Evolutionary conservation across 1,284 basidiomycete species (phyloP).

Genomic region (Tremellales sp.): DNA sequence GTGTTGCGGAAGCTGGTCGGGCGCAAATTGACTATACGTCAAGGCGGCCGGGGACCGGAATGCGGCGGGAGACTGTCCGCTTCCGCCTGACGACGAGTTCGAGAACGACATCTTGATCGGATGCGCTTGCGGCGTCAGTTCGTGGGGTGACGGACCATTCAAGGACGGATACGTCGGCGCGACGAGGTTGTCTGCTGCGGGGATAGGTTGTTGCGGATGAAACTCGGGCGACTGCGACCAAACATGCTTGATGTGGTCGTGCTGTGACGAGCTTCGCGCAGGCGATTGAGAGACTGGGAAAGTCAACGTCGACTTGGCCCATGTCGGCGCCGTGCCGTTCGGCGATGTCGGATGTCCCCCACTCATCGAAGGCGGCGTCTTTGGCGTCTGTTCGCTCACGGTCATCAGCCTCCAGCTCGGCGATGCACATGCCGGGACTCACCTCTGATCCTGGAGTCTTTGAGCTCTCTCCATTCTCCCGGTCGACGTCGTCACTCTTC

Average conservation of each 20-base stretch:
- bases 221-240: constrained; percentile 27
- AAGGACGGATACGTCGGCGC: constrained; percentile 42
- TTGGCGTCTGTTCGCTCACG: constrained; percentile 20
- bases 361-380: constrained; percentile 27
- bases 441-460: constrained; percentile 22
- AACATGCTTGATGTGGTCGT: constrained; percentile 39
- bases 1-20: too few relatives aligned
- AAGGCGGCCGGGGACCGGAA: too few relatives aligned
- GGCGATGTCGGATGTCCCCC: constrained; percentile 20
- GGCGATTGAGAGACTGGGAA: constrained; percentile 25
- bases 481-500: constrained; percentile 6
- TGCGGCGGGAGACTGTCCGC: too few relatives aligned
- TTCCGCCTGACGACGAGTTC: too few relatives aligned
- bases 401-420: background rate
- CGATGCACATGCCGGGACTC: constrained; percentile 5
- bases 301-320: constrained; percentile 28
- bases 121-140: too few relatives aligned
- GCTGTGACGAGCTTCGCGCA: constrained; percentile 24
- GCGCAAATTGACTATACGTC: too few relatives aligned
- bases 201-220: constrained; percentile 2
- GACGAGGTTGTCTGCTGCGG: constrained; percentile 12
- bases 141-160: constrained; percentile 34
- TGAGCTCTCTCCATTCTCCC: constrained; percentile 1
- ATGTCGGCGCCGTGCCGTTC: constrained; percentile 20
- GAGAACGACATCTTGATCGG: too few relatives aligned